Conservation (phyloP, 805 yeast genomes). For the Ogataea salicorniae region DNA sequence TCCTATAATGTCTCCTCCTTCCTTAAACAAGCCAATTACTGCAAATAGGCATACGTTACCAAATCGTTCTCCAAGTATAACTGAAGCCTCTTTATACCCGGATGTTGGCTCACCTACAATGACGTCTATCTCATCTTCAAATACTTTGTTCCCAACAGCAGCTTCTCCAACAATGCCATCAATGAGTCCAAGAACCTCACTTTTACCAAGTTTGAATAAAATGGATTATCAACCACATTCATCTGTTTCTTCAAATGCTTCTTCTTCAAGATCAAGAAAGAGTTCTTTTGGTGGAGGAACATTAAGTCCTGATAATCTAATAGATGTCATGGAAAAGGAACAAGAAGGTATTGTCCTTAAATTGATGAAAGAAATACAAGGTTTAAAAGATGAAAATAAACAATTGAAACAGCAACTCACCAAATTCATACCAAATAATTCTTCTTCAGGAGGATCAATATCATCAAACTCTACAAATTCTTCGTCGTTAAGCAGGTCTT, state of each 20-base stretch:
- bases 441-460: slow-evolving; percentile 14
- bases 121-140: background rate
- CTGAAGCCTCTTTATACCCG: slow-evolving; percentile 11
- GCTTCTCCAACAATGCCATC: slow-evolving; percentile 1
- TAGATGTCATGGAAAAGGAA: slow-evolving; percentile 63
- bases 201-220: slow-evolving; percentile 9
- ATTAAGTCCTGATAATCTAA: slow-evolving; percentile 41
- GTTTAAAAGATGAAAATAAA: slow-evolving; percentile 49
- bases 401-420: slow-evolving; percentile 31
- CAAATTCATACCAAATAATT: slow-evolving; percentile 11
- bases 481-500: slow-evolving; percentile 14
- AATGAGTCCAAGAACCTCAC: slow-evolving; percentile 9
- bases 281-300: slow-evolving; percentile 15
- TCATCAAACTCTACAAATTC: background rate
- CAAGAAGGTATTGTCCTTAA: slow-evolving; percentile 70
- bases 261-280: slow-evolving; percentile 16
- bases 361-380: slow-evolving; percentile 56
- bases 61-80: slow-evolving; percentile 19
- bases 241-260: slow-evolving; percentile 18
- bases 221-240: slow-evolving; percentile 16
- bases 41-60: slow-evolving; percentile 20
- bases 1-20: slow-evolving; percentile 11
- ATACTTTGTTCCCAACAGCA: background rate
- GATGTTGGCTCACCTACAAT: background rate
- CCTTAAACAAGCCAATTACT: slow-evolving; percentile 15